Percentiles rank a stretch among this genome's conserved stretches.
Evolutionary conservation across 129 eudicot species (phyloP).

Genomic region (Flaveria linearis): DNA sequence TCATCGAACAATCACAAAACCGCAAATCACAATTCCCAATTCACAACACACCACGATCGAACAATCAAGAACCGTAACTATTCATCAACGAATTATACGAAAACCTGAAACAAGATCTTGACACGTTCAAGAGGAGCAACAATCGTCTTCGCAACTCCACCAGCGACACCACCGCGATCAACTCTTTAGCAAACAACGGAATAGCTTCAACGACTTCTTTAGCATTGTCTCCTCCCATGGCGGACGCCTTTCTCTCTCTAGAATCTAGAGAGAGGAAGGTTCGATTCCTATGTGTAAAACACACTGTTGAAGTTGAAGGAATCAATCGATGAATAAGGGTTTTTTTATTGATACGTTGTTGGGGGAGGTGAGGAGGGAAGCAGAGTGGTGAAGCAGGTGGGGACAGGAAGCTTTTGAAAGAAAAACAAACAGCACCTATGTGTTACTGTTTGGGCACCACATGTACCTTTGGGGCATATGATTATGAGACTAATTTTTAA

Average conservation of each 20-base stretch:
- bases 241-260: constrained; percentile 28
- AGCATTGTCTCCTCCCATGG: constrained; percentile 41
- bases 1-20: neutral
- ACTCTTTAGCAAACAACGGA: constrained; percentile 83
- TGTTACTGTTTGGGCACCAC: no score
- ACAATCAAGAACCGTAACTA: neutral
- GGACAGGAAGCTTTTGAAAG: no score
- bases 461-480: neutral
- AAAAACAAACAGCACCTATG: no score
- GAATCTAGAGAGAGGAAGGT: constrained; percentile 44
- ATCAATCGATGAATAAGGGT: neutral
- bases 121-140: constrained; percentile 99
- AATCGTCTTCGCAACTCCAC: constrained; percentile 82
- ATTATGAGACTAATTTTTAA: no score
- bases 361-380: neutral
- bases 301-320: no score
- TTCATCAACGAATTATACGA: neutral
- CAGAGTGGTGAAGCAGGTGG: no score
- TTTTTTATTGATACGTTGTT: neutral
- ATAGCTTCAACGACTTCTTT: constrained; percentile 56
- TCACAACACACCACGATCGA: neutral
- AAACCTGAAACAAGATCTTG: constrained; percentile 95
- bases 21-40: no score
- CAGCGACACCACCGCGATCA: constrained; percentile 93
- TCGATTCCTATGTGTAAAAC: neutral